Evolutionary conservation across 2,329 filamentous ascomycete genomes (phyloP), one percentile per base, ranked within the genome.

Genomic region (Apiospora malaysiana): DNA sequence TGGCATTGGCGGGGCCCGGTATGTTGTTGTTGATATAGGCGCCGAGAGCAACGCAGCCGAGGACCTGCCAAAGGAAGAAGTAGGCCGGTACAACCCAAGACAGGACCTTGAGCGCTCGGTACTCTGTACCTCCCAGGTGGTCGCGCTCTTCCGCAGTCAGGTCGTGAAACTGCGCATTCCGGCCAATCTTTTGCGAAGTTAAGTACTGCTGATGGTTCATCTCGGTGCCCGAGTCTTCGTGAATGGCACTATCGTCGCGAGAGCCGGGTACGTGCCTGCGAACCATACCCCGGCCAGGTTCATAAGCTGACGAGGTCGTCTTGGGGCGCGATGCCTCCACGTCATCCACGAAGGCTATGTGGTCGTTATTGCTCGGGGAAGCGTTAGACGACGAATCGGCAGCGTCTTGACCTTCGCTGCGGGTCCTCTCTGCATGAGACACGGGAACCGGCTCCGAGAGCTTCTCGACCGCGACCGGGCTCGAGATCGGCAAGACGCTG

Each of bases 31-130:
- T 87, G 85, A 82, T 83, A 86, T 75, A 78, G n/a, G 79, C 78
- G 3, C 84, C 87, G 12, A 92, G 81, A 1, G 86, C 86, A n/a
- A 92, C 75, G 72, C 83, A 85, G 1, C 88, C 87, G 4, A 91
- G 77, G 2, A 91, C 70, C 76, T 92, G 90, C 84, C 87, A 92
- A 5, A 86, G 76, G 37, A 85, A 73, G 72, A 84, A 87, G 78
- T 88, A 89, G 14, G 80, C 71, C 14, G 86, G 84, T 8, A 89
- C 86, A 42, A 88, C 76, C 76, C 83, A 83, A 8, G 83, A 81
- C 2, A 89, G 79, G 25, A 88, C 78, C 23, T 81, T 81, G 25
- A 88, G 81, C 56, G 86, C 84, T 25, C 84, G 81, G 74, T 89
- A 88, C 75, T 89, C 86, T 63, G 83, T 84, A 5, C 87, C 86